phyloP scores from a whole-genome alignment of 192 early-diverging fungal genomes.

The Chytriomyces confervae region DNA sequence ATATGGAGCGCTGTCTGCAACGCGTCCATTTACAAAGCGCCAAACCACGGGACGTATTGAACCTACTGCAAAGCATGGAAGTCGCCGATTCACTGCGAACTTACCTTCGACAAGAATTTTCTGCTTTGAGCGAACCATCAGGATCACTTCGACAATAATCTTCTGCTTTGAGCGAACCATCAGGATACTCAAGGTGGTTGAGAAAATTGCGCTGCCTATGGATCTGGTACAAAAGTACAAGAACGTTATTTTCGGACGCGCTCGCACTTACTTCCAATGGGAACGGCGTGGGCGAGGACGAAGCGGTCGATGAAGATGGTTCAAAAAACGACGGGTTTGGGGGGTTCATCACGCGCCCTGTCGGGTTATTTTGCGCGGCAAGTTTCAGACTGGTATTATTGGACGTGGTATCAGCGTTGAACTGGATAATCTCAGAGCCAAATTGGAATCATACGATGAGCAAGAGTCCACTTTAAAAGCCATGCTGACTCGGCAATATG shows the following conservation, averaged over 20 bases:
- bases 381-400: conserved; percentile 17
- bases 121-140: not conserved
- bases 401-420: conserved; percentile 1
- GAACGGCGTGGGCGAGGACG: not conserved
- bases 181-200: conserved; percentile 30
- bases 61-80: conserved; percentile 37
- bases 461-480: not conserved
- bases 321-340: no score
- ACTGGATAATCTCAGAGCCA: conserved; percentile 4
- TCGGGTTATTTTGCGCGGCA: not conserved
- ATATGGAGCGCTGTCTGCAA: conserved; percentile 50
- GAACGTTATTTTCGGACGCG: not conserved
- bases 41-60: conserved; percentile 32
- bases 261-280: not conserved
- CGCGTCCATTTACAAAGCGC: conserved; percentile 41
- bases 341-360: not conserved
- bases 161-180: no score
- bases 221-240: conserved; percentile 24
- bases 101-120: not conserved
- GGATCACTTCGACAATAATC: no score
- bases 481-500: conserved; percentile 17
- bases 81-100: conserved; percentile 7
- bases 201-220: conserved; percentile 19
- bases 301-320: not conserved
- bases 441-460: not conserved